Evolutionary conservation across 2,329 filamentous ascomycete genomes (phyloP), one percentile per base, ranked within the genome.

Genomic region (Colletotrichum liaoningense): DNA sequence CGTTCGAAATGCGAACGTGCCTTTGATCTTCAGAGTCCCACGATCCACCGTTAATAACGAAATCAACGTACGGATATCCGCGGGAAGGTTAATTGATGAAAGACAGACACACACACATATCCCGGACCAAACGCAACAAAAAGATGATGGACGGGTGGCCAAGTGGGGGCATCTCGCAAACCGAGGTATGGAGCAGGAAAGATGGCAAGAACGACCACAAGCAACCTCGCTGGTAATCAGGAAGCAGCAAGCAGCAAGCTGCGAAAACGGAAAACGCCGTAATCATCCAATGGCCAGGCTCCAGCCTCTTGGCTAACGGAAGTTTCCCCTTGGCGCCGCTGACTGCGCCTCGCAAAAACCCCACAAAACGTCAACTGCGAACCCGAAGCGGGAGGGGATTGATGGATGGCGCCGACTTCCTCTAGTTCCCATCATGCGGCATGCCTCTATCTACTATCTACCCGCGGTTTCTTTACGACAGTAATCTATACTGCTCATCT

Each of bases 311-410:
- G 46, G 67, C 60, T n/a, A 35, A 73, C 60, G 46, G 59, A 70
- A 64, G 42, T 35, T 69, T 30, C 63, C 28, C 7, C 70, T 73
- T 73, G 67, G 70, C 70, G 42, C 16, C 58, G 30, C 60, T 54
- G 42, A 46, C 67, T 73, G 70, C 67, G 70, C 70, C 70, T 70
- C 70, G 9, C 14, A 19, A 19, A 3, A 12, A 24, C 46, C 38
- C 70, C 66, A 69, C 49, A 60, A 6, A 42, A 59, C 24, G 28
- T 58, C 42, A 19, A 35, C 8, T n/a, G 42, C 38, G 19, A 49
- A 22, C 22, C 19, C 26, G 11, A 52, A 42, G 64, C n/a, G 14
- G 26, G 52, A 65, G 58, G 35, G 24, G 16, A 24, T 9, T 9
- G 63, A 22, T n/a, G 28, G 56, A n/a, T 12, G 19, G n/a, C 19